phyloP scores from a whole-genome alignment of 495 filamentous ascomycete species.

The Neurospora sp. region DNA sequence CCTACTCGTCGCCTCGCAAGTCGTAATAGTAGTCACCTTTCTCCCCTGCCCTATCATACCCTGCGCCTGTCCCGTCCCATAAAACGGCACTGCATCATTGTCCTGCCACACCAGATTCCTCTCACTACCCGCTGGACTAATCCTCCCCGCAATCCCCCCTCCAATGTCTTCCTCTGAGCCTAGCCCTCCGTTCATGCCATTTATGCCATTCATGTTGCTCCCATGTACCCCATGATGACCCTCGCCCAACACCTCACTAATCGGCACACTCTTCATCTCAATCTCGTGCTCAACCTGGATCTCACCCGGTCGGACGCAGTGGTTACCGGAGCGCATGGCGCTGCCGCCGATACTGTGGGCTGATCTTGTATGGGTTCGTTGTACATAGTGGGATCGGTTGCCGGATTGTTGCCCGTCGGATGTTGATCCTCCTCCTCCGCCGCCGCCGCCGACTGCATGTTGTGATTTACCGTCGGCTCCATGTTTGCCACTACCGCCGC shows the following conservation, averaged over 20 bases:
- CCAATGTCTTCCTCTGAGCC: neutral
- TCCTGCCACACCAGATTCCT: slow-evolving; percentile 9
- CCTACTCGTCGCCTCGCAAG: neutral
- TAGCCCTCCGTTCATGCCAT: neutral
- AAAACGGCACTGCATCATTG: neutral
- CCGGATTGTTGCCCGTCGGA: neutral
- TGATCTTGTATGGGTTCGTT: neutral
- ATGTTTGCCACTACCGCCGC: neutral
- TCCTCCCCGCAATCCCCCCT: neutral
- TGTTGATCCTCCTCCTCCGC: neutral
- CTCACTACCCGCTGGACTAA: slow-evolving; percentile 11
- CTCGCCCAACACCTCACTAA: neutral
- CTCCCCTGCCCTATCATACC: neutral
- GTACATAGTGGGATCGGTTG: too few species aligned
- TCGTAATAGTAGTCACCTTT: neutral
- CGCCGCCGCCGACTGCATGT: neutral
- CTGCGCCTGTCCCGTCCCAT: neutral
- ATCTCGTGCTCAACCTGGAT: slow-evolving; percentile 12
- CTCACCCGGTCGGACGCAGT: neutral
- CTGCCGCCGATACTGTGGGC: neutral
- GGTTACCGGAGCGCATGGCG: neutral
- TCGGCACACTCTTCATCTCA: slow-evolving; percentile 11
- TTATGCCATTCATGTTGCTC: neutral
- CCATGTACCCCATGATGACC: too few species aligned
- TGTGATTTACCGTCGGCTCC: neutral